Evolutionary conservation across 2,329 filamentous ascomycete species (phyloP).

Genomic region (Colletotrichum incanum): DNA sequence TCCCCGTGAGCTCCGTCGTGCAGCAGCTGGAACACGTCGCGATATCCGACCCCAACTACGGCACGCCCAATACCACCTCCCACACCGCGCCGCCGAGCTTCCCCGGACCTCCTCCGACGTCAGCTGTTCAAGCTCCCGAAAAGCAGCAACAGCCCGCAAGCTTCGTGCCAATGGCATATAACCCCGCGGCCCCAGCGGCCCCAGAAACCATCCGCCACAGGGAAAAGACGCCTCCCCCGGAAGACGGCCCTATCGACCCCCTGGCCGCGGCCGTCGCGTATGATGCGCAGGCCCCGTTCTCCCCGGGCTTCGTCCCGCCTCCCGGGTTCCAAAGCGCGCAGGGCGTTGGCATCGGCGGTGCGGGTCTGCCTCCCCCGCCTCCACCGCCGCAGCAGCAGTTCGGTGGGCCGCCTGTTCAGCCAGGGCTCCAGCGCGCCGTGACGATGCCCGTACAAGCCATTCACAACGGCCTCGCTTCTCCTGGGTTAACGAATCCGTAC

Average conservation of each 20-base stretch:
- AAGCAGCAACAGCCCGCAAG: slow-evolving; percentile 54
- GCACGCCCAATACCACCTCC: slow-evolving; percentile 45
- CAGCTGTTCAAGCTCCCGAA: slow-evolving; percentile 48
- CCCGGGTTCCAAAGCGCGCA: slow-evolving; percentile 62
- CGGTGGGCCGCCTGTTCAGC: slow-evolving; percentile 57
- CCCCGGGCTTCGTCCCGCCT: slow-evolving; percentile 66
- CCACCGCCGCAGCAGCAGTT: slow-evolving; percentile 54
- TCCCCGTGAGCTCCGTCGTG: slow-evolving; percentile 76
- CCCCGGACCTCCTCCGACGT: slow-evolving; percentile 57
- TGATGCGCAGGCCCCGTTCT: slow-evolving; percentile 69
- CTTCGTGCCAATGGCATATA: slow-evolving; percentile 80
- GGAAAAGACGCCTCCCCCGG: slow-evolving; percentile 85
- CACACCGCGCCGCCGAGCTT: slow-evolving; percentile 53
- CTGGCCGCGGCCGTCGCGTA: slow-evolving; percentile 71
- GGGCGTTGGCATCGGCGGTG: slow-evolving; percentile 45
- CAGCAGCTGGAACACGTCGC: slow-evolving; percentile 81
- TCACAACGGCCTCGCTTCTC: slow-evolving; percentile 55
- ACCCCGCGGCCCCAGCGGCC: slow-evolving; percentile 83
- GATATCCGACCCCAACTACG: slow-evolving; percentile 72
- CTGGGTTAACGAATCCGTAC: slow-evolving; percentile 61
- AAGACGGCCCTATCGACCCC: slow-evolving; percentile 74
- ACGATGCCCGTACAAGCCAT: slow-evolving; percentile 62
- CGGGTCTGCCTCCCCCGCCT: slow-evolving; percentile 55
- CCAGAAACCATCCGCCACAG: slow-evolving; percentile 80
- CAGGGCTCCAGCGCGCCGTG: slow-evolving; percentile 62